These are phyloP conservation scores for Mortierella sp. DNA, from an alignment of 371 early-diverging fungal species.

Conservation along the genomic window DNA sequence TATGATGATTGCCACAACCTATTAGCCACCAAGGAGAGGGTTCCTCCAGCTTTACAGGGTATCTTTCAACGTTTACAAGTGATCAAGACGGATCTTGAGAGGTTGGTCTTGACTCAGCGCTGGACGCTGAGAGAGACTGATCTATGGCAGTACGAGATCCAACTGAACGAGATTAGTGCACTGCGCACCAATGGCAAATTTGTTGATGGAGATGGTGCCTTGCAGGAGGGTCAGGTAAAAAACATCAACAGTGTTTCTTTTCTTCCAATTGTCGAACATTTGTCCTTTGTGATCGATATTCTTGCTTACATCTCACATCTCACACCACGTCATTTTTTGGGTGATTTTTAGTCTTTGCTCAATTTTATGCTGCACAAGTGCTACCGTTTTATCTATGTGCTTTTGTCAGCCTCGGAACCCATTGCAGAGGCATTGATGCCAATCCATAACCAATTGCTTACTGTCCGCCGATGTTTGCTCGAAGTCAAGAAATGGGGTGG, in stretches of 20 bases:
- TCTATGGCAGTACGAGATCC: slow-evolving; percentile 85
- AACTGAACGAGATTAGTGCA: slow-evolving; percentile 79
- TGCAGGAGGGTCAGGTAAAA: slow-evolving; percentile 77
- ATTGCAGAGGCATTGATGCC: slow-evolving; percentile 90
- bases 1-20: slow-evolving; percentile 86
- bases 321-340: too few relatives aligned
- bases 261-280: background rate
- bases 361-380: slow-evolving; percentile 91
- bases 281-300: background rate
- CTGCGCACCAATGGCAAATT: slow-evolving; percentile 80
- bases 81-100: slow-evolving; percentile 81
- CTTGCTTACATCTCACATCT: too few relatives aligned
- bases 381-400: slow-evolving; percentile 88
- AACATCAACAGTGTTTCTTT: background rate
- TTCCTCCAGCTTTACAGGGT: slow-evolving; percentile 74
- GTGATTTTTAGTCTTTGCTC: slow-evolving; percentile 67
- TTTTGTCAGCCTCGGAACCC: slow-evolving; percentile 85
- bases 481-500: slow-evolving; percentile 90
- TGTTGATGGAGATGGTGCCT: slow-evolving; percentile 72
- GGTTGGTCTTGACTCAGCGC: slow-evolving; percentile 79
- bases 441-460: slow-evolving; percentile 86
- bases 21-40: slow-evolving; percentile 80
- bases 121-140: slow-evolving; percentile 90
- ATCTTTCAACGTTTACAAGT: slow-evolving; percentile 81
- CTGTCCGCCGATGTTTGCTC: slow-evolving; percentile 83